These are phyloP conservation scores for Ziziphus jujuba DNA, from an alignment of 306 rosid genomes.

Conservation along the genomic window DNA sequence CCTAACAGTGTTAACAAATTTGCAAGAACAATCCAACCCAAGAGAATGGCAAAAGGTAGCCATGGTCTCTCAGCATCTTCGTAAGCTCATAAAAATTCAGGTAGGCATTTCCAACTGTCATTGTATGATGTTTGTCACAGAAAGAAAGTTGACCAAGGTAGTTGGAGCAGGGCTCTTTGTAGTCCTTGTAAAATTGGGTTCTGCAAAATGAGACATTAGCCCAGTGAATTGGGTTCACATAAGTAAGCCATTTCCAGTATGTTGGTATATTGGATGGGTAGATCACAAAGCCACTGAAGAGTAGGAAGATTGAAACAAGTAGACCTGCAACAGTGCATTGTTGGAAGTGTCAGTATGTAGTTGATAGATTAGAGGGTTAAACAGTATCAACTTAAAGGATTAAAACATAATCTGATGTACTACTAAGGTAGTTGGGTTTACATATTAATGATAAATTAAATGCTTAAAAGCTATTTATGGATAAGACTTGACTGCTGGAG, in stretches of 20 bases:
- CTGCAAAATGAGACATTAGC: constrained; percentile 17
- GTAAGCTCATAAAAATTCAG: constrained; percentile 3
- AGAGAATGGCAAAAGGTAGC: constrained; percentile 4
- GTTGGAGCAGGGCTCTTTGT: constrained; percentile 3
- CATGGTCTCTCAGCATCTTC: constrained; percentile 2
- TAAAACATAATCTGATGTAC: background rate
- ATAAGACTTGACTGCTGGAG: too few relatives aligned
- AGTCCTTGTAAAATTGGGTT: constrained; percentile 7
- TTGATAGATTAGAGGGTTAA: background rate
- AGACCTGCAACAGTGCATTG: constrained; percentile 6
- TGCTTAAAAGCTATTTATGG: too few relatives aligned
- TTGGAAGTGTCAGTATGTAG: background rate
- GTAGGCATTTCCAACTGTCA: constrained; percentile 14
- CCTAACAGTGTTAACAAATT: background rate
- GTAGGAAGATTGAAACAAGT: constrained; percentile 6
- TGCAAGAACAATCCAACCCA: background rate
- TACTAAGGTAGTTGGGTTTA: background rate
- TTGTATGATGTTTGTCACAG: background rate
- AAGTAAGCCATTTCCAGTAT: constrained; percentile 9
- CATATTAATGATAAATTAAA: background rate
- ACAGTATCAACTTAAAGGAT: background rate
- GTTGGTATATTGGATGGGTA: constrained; percentile 15
- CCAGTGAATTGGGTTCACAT: constrained; percentile 12
- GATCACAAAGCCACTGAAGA: constrained; percentile 20
- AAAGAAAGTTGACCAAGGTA: constrained; percentile 7